Evolutionary conservation across 1,284 basidiomycete species (phyloP).

Genomic region (Singerocomus inundabilis): DNA sequence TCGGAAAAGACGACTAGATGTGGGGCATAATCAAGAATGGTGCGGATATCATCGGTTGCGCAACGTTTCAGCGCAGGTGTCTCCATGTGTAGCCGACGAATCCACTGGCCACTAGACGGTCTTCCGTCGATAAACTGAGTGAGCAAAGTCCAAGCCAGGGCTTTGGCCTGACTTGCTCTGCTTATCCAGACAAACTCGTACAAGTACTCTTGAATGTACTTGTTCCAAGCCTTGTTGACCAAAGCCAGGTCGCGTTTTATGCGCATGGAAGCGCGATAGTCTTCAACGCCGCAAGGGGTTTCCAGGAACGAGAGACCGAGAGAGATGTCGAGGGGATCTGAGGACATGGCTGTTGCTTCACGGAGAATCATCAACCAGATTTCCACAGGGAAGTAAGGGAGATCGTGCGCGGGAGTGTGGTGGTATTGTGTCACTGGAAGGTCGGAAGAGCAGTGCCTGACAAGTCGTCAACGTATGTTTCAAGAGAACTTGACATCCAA

Average conservation of each 20-base stretch:
- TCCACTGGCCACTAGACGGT: constrained; percentile 50
- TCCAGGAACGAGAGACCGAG: constrained; percentile 51
- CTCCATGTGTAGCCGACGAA: constrained; percentile 66
- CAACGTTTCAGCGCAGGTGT: constrained; percentile 67
- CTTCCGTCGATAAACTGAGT: constrained; percentile 42
- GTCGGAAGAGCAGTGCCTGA: constrained; percentile 10
- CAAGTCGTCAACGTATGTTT: constrained; percentile 6
- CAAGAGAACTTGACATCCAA: background rate
- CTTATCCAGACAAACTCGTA: constrained; percentile 71
- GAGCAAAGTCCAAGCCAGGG: constrained; percentile 53
- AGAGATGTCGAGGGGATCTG: constrained; percentile 47
- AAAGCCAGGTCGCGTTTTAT: constrained; percentile 50
- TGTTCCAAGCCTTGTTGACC: constrained; percentile 57
- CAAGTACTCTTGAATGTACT: constrained; percentile 49
- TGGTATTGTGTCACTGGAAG: constrained; percentile 15
- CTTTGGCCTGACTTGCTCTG: constrained; percentile 54
- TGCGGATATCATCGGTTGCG: constrained; percentile 58
- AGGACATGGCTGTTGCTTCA: constrained; percentile 44
- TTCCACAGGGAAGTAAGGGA: constrained; percentile 53
- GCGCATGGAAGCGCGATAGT: constrained; percentile 48
- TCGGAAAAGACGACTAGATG: constrained; percentile 60
- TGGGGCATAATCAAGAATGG: constrained; percentile 63
- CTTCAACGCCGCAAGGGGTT: constrained; percentile 34
- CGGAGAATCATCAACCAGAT: constrained; percentile 60
- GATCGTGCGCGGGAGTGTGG: constrained; percentile 32